These are phyloP conservation scores for Claviceps paspali DNA, from an alignment of 2,329 filamentous ascomycete genomes.

Conservation along the genomic window DNA sequence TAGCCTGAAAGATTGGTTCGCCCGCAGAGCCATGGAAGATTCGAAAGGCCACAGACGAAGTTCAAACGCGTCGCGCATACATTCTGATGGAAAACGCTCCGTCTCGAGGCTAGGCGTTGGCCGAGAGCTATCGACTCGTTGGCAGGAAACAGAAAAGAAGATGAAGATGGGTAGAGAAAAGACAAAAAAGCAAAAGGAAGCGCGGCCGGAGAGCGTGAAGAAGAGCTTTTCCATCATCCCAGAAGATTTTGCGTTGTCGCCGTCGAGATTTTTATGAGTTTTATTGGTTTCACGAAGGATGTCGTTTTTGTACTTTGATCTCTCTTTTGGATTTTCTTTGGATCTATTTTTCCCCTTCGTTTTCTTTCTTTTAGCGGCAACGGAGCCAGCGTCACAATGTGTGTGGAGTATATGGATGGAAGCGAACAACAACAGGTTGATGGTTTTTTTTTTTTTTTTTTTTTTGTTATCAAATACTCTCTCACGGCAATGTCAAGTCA, in stretches of 20 bases:
- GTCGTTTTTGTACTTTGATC: too few species aligned
- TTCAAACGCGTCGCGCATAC: constrained; percentile 4
- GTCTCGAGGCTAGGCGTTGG: constrained; percentile 12
- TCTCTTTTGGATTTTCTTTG: too few species aligned
- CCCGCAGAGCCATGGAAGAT: constrained; percentile 2
- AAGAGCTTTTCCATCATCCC: constrained; percentile 1
- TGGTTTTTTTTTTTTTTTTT: too few species aligned
- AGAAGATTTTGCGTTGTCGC: neutral
- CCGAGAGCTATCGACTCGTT: constrained; percentile 4
- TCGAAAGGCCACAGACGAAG: constrained; percentile 1
- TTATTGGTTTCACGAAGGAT: neutral
- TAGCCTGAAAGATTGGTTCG: constrained; percentile 8
- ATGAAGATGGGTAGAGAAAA: constrained; percentile 2
- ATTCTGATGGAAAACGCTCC: constrained; percentile 8
- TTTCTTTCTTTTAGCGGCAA: too few species aligned
- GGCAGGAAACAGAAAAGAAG: constrained; percentile 1
- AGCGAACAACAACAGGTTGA: too few species aligned
- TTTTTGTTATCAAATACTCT: too few species aligned
- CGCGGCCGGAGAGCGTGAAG: neutral
- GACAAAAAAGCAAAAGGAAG: constrained; percentile 3
- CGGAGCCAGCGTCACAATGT: too few species aligned
- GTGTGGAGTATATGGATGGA: too few species aligned
- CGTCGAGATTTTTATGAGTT: neutral
- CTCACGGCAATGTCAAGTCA: too few species aligned
- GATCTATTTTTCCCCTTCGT: too few species aligned